These are phyloP conservation scores for Barnettozyma populi DNA, from an alignment of 805 yeast species.

Conservation along the genomic window DNA sequence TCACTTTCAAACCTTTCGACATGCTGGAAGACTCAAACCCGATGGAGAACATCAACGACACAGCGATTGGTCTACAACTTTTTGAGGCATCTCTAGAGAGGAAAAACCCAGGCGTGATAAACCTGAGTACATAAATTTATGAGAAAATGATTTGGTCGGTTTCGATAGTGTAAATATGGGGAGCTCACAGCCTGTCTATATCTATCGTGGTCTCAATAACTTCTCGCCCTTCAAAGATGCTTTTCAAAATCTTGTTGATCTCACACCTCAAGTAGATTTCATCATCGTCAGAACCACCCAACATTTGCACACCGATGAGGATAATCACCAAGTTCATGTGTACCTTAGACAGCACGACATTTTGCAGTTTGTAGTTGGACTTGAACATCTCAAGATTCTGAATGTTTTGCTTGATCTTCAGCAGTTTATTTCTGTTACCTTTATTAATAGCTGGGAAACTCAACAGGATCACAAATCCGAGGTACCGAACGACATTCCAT, in stretches of 20 bases:
- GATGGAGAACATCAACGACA: constrained; percentile 42
- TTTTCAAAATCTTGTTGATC: constrained; percentile 34
- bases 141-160: background rate
- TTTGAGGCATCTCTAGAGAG: constrained; percentile 48
- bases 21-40: constrained; percentile 54
- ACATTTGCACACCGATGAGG: constrained; percentile 49
- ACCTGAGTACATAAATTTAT: background rate
- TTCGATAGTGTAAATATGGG: no score
- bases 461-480: constrained; percentile 49
- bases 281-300: constrained; percentile 69
- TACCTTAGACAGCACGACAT: constrained; percentile 52
- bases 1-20: constrained; percentile 46
- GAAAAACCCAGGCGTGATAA: constrained; percentile 34
- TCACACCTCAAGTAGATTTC: constrained; percentile 53
- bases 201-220: constrained; percentile 40
- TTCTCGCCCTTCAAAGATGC: constrained; percentile 24
- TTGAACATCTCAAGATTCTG: constrained; percentile 46
- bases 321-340: constrained; percentile 57
- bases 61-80: constrained; percentile 45
- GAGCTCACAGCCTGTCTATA: constrained; percentile 28
- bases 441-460: constrained; percentile 44
- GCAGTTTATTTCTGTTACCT: constrained; percentile 32
- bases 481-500: constrained; percentile 44
- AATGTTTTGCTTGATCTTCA: constrained; percentile 41
- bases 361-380: constrained; percentile 40